Evolutionary conservation across 2,329 filamentous ascomycete genomes (phyloP), one percentile per base, ranked within the genome.

Genomic region (Lomentospora prolificans): DNA sequence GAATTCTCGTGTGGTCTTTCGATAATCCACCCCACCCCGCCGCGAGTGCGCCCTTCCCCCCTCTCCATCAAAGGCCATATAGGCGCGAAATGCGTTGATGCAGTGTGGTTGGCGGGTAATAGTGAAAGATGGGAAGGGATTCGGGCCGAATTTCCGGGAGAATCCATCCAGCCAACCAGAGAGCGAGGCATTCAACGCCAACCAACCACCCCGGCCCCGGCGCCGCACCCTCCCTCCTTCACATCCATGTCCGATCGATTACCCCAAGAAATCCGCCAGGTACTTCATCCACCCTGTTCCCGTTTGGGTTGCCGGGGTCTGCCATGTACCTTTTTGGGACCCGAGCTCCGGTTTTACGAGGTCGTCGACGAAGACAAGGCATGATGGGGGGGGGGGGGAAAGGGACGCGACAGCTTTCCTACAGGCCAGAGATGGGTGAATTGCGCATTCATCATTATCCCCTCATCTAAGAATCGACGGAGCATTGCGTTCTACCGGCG

Each of bases 101-200:
- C 44, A 48, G 44, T 25, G 44, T 48, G 44, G 44, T 48, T 48
- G 44, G 44, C 44, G 44, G 44, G 44, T 48, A 48, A 48, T 48
- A 48, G 17, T 48, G 22, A 25, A 33, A 48, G 44, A 22, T 48
- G 44, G 19, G 44, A 48, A 22, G 44, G 44, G 44, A 48, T 48
- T 48, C 44, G 44, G 44, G 19, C 44, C 44, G 44, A 48, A 48
- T 48, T 22, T 48, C 44, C 44, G 44, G 44, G 44, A 48, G 12
- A 48, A 48, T 48, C 22, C 44, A 25, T 48, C 24, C 44, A 48
- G 22, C 44, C 44, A 48, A 48, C 24, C 44, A 48, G 22, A 12
- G 44, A 9, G 3, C 22, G 17, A 48, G 7, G 44, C 17, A 33
- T 33, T 33, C 7, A 12, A 33, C 6, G 30, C 30, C 30, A 48